Conservation (phyloP, 2,329 filamentous ascomycete species). For the Cordyceps cicadae region DNA sequence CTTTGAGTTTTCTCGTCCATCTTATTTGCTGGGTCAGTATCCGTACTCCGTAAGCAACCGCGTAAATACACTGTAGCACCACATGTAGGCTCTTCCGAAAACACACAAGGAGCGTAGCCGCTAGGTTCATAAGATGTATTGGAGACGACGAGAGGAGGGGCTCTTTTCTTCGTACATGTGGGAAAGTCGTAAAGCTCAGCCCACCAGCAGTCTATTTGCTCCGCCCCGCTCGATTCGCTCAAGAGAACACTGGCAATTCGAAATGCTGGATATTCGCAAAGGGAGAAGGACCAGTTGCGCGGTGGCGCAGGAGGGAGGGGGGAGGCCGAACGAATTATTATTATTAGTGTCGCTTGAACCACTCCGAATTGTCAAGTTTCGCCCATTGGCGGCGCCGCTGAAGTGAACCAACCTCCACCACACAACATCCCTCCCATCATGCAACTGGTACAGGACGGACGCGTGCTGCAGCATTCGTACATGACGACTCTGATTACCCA, state of each 20-base stretch:
- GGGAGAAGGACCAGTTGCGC: too few relatives aligned
- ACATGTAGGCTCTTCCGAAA: background rate
- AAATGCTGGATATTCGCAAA: background rate
- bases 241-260: background rate
- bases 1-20: background rate
- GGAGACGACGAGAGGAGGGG: background rate
- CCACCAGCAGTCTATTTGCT: constrained; percentile 1
- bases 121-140: background rate
- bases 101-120: background rate
- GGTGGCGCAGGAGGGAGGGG: background rate
- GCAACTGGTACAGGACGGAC: background rate
- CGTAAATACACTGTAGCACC: background rate
- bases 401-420: background rate
- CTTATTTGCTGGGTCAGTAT: background rate
- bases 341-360: background rate
- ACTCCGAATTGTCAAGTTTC: background rate
- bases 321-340: background rate
- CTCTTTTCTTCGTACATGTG: background rate
- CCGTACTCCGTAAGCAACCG: background rate
- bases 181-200: background rate
- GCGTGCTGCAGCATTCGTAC: background rate
- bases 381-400: background rate
- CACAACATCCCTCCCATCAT: background rate
- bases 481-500: background rate
- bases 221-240: background rate